Conservation (phyloP, 768 basidiomycete species). For the Hysterangium stoloniferum region DNA sequence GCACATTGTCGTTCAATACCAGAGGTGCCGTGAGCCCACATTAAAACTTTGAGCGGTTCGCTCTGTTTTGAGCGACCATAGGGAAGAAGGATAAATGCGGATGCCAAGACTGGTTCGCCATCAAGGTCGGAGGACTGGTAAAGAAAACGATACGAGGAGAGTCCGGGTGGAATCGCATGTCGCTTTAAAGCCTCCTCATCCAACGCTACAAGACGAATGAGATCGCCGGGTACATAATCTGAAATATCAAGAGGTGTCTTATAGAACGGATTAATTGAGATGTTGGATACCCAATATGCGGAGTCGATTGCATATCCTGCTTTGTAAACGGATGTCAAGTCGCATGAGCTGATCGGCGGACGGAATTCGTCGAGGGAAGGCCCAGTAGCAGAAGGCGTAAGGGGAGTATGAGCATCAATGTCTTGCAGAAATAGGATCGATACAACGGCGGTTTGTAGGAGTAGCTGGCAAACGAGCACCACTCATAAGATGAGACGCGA, state of each 20-base stretch:
- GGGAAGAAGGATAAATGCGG: constrained; percentile 4
- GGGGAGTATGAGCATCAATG: no score
- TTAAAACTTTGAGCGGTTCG: not conserved
- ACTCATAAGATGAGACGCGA: no score
- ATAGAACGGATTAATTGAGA: constrained; percentile 7
- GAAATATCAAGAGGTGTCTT: not conserved
- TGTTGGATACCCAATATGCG: not conserved
- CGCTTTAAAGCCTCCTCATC: not conserved
- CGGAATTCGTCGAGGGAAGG: not conserved
- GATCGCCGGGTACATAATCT: not conserved
- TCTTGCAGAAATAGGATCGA: no score
- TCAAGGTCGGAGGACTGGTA: constrained; percentile 3
- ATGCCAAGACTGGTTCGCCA: not conserved
- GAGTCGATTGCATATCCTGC: not conserved
- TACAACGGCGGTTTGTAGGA: no score
- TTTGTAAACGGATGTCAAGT: not conserved
- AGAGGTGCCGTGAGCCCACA: constrained; percentile 6
- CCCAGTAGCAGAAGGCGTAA: not conserved
- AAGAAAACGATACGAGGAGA: constrained; percentile 6
- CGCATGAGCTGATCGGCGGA: not conserved
- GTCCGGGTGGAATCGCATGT: not conserved
- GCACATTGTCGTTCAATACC: constrained; percentile 8
- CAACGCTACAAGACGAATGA: not conserved
- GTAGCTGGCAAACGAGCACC: no score
- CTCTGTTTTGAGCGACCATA: not conserved